phyloP scores from a whole-genome alignment of 31 red algal genomes.

The Odonthalia washingtoniensis region DNA sequence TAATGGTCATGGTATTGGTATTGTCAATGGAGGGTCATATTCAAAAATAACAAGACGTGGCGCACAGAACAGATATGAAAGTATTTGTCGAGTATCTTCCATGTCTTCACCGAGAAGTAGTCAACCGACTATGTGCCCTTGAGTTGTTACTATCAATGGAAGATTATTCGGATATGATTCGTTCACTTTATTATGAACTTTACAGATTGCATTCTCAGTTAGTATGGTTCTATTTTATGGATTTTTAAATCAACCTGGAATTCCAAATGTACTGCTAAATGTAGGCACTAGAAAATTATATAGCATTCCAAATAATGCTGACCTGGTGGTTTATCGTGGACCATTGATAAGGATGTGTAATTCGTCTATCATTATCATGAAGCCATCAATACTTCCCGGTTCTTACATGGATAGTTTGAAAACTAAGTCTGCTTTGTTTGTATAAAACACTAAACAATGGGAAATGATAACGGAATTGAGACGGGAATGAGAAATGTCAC shows the following conservation, averaged over 20 bases:
- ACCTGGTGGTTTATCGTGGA: constrained; percentile 71
- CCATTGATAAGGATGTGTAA: constrained; percentile 73
- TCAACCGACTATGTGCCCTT: constrained; percentile 53
- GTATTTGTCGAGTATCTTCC: constrained; percentile 37
- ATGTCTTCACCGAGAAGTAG: constrained; percentile 55
- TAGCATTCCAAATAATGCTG: constrained; percentile 56
- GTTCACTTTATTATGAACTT: constrained; percentile 44
- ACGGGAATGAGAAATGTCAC: too few relatives aligned
- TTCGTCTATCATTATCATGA: constrained; percentile 71
- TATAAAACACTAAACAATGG: too few relatives aligned
- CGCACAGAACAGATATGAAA: constrained; percentile 23
- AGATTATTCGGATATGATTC: constrained; percentile 67
- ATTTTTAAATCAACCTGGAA: constrained; percentile 62
- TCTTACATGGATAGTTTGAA: too few relatives aligned
- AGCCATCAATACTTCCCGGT: too few relatives aligned
- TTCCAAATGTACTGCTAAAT: constrained; percentile 54
- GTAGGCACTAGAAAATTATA: constrained; percentile 44
- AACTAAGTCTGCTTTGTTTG: too few relatives aligned
- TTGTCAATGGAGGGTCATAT: too few relatives aligned
- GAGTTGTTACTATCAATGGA: constrained; percentile 62
- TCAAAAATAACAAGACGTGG: background rate
- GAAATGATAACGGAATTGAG: too few relatives aligned
- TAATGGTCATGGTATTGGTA: too few relatives aligned
- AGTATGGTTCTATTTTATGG: constrained; percentile 74
- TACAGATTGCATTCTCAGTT: constrained; percentile 56